Percentiles rank a stretch among this genome's conserved stretches.
These are phyloP conservation scores for Globisporangium nagaii DNA, from an alignment of 352 stramenopile genomes.

Conservation along the genomic window DNA sequence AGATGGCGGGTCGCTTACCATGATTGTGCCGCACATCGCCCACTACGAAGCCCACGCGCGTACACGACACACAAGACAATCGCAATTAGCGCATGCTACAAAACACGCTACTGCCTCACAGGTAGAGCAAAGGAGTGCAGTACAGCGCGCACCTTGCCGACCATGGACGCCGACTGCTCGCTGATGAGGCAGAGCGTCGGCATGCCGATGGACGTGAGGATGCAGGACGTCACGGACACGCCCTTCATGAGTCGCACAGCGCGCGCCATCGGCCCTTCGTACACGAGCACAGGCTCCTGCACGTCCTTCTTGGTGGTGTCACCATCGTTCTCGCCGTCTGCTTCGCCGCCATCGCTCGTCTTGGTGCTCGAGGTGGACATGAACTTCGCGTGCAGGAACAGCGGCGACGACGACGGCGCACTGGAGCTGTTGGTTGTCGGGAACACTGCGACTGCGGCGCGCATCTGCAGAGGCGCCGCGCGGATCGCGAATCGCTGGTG, in stretches of 20 bases:
- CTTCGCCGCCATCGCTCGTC: neutral
- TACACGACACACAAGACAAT: neutral
- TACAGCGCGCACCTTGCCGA: slow-evolving; percentile 48
- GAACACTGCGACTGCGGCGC: neutral
- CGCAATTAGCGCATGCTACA: neutral
- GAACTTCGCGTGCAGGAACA: slow-evolving; percentile 1
- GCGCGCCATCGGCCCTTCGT: slow-evolving; percentile 63
- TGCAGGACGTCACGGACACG: slow-evolving; percentile 80
- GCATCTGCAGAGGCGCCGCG: neutral
- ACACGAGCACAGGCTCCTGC: slow-evolving; percentile 32
- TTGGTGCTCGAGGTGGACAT: slow-evolving; percentile 4
- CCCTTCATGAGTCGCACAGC: slow-evolving; percentile 83
- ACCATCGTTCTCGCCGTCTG: slow-evolving; percentile 3
- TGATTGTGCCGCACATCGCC: slow-evolving; percentile 87
- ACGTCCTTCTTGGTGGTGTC: neutral
- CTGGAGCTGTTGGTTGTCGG: neutral
- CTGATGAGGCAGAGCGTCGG: slow-evolving; percentile 68
- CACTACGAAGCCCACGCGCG: too few relatives aligned
- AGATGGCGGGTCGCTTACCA: too few relatives aligned
- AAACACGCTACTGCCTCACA: too few relatives aligned
- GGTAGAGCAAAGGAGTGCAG: neutral
- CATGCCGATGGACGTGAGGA: slow-evolving; percentile 79
- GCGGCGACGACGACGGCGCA: neutral
- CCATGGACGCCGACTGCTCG: slow-evolving; percentile 58
- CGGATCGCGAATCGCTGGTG: neutral